Percentiles rank a stretch among this genome's conserved stretches.
Evolutionary conservation across 495 filamentous ascomycete genomes (phyloP).

Genomic region (Penicillium pulvis): DNA sequence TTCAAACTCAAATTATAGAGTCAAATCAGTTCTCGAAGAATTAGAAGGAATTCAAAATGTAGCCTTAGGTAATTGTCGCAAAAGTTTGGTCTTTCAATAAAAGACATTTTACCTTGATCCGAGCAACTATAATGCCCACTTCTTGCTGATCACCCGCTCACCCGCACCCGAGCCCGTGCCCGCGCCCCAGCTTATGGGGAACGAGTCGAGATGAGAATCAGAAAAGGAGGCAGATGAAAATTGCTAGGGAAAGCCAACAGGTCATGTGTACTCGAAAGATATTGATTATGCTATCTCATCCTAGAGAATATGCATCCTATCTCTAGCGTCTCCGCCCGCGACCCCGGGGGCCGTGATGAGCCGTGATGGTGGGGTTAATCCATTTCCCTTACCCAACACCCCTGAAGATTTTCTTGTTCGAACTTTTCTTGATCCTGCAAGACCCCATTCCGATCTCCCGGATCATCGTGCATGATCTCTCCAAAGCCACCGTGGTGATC

Average conservation of each 20-base stretch:
- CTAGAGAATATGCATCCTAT: not conserved
- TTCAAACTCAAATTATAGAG: too few relatives aligned
- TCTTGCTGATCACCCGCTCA: not conserved
- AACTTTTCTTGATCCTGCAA: not conserved
- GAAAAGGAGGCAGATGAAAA: not conserved
- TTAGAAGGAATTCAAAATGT: not conserved
- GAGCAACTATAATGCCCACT: not conserved
- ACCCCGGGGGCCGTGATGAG: not conserved
- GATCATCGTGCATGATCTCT: not conserved
- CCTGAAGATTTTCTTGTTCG: not conserved
- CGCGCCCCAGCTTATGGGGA: not conserved
- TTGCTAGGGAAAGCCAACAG: not conserved
- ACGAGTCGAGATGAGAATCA: not conserved
- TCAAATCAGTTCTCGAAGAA: not conserved
- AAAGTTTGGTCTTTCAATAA: too few relatives aligned
- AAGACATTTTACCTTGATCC: not conserved
- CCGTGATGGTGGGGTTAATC: not conserved
- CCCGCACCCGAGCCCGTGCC: too few relatives aligned
- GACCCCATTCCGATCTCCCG: not conserved
- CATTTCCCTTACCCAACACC: not conserved
- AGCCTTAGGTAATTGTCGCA: too few relatives aligned
- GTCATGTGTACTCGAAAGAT: not conserved
- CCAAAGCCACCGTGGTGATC: not conserved
- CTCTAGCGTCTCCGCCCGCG: not conserved
- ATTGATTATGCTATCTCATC: not conserved